These are phyloP conservation scores for Ceratocystis destructans DNA, from an alignment of 2,329 filamentous ascomycete genomes.

Conservation along the genomic window DNA sequence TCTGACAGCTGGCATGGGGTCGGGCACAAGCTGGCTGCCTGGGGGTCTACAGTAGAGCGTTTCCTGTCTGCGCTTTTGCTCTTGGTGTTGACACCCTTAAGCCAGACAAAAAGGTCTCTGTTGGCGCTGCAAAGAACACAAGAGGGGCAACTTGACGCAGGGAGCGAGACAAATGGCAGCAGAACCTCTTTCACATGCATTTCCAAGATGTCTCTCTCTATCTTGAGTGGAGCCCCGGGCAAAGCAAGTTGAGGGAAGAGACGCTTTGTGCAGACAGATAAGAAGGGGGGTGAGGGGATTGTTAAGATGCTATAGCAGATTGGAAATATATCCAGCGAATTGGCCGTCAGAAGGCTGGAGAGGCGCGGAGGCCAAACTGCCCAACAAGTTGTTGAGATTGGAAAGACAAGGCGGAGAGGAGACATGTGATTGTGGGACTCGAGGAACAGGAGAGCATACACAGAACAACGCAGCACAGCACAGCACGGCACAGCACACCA, in stretches of 20 bases:
- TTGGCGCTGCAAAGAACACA: not conserved
- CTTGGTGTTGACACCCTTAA: no score
- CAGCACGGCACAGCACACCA: not conserved
- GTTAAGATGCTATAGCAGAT: not conserved
- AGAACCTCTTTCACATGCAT: slow-evolving; percentile 14
- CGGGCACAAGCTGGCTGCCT: not conserved
- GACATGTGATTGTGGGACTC: not conserved
- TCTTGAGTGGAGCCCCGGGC: not conserved
- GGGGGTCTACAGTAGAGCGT: not conserved
- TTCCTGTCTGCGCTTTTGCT: no score
- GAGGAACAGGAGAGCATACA: not conserved
- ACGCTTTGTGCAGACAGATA: not conserved
- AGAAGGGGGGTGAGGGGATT: not conserved
- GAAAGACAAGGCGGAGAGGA: not conserved
- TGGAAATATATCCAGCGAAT: not conserved
- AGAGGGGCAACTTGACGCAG: not conserved
- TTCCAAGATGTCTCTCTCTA: not conserved
- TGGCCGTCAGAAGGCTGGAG: not conserved
- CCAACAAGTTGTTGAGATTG: slow-evolving; percentile 4
- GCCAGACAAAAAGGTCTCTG: not conserved
- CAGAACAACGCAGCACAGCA: not conserved
- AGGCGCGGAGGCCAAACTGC: not conserved
- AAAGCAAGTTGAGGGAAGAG: not conserved
- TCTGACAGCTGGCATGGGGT: not conserved
- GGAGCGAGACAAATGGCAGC: not conserved